Evolutionary conservation across 2,329 filamentous ascomycete species (phyloP).

Genomic region (Fusarium phyllophilum): DNA sequence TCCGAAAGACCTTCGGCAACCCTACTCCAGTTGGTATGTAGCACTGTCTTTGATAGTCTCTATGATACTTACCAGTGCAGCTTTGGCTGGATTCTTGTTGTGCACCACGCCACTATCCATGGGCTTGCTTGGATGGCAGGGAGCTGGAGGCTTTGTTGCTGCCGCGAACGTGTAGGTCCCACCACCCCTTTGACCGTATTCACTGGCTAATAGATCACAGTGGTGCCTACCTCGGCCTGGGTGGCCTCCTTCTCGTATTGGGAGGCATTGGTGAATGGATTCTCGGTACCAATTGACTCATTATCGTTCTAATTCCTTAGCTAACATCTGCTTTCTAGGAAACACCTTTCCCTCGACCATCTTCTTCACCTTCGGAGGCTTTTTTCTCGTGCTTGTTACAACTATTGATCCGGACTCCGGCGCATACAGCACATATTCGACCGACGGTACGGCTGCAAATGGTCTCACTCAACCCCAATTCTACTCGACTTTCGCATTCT

Average conservation of each 20-base stretch:
- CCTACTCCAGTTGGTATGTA: conserved; percentile 57
- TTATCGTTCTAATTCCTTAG: rapidly evolving
- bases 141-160: conserved; percentile 44
- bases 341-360: conserved; percentile 66
- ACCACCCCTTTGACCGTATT: rapidly evolving
- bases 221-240: conserved; percentile 56
- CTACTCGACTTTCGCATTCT: conserved; percentile 64
- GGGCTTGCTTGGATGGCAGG: conserved; percentile 45
- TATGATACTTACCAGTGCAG: neutral
- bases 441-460: conserved; percentile 43
- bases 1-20: conserved; percentile 62
- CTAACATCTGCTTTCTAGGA: conserved; percentile 38
- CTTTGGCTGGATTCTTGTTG: conserved; percentile 45
- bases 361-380: conserved; percentile 59
- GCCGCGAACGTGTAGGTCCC: conserved; percentile 46
- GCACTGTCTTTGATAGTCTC: rapidly evolving
- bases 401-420: conserved; percentile 61
- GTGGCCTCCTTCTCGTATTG: conserved; percentile 58
- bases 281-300: conserved; percentile 46
- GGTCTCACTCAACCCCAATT: conserved; percentile 58
- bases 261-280: conserved; percentile 62
- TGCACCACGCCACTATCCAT: conserved; percentile 47
- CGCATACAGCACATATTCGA: conserved; percentile 53
- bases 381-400: conserved; percentile 61
- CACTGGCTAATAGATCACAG: neutral